Evolutionary conservation across 2,329 filamentous ascomycete species (phyloP), one percentile per base, ranked within the genome.

Genomic region (Diaporthe caulivora): DNA sequence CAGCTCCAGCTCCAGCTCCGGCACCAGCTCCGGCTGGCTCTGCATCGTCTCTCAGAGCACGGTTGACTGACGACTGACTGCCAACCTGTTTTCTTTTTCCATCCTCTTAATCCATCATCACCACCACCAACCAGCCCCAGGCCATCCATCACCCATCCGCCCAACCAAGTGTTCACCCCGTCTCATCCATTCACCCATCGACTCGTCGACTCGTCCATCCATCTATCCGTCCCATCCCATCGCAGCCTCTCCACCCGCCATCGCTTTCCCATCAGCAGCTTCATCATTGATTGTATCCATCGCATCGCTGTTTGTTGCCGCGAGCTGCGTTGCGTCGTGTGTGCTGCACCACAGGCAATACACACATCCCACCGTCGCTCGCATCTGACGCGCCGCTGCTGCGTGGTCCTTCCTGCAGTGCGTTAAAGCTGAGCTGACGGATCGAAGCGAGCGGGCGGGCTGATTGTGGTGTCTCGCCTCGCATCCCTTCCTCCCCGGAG

Each of bases 1-100:
- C 73, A 67, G 72, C 76, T 24, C 77, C 58, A 68, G 49, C 49
- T 54, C 49, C 34, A 21, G 49, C 64, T 29, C 49, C 64, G 54
- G 24, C 47, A 7, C 64, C 7, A 34, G 68, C 53, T 51, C 62
- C 51, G 62, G 37, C 64, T 8, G 47, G 68, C 53, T 51, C 62
- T 65, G 62, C 44, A 37, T 65, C 44, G 37, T 51, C 44, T 37
- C 29, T 44, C 62, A 37, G 62, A 34, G 44, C 62, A 51, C 62
- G 15, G 62, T 51, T 37, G 62, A 47, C 34, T 40, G 37, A 13
- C 37, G 37, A 40, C 37, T 40, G 67, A 60, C 13, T 47, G 54
- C 57, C 44, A 62, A 21, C 53, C 68, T 60, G 53, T 65, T 37
- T 62, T 29, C 44, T 53, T 58, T 37, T 57, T 57, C 55, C 13